Evolutionary conservation across 257 asterid genomes (phyloP).

Genomic region (Nicotiana attenuata): DNA sequence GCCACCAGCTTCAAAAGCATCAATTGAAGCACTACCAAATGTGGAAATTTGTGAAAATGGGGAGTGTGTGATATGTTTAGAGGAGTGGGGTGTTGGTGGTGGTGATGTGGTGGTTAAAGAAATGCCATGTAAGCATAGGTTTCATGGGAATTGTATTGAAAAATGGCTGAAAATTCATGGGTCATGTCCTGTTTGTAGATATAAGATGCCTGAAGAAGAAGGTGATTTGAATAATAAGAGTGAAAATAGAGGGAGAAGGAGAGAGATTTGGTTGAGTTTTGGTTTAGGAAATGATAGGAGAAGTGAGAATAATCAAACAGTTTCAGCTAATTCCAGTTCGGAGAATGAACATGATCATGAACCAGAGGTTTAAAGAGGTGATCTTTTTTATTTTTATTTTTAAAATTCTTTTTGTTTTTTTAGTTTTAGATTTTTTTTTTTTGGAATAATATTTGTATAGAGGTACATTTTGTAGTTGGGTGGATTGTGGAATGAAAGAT

Average conservation of each 20-base stretch:
- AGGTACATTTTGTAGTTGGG: background rate
- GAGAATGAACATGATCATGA: background rate
- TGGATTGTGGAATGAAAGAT: background rate
- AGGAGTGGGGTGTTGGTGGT: conserved; percentile 45
- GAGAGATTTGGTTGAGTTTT: conserved; percentile 50
- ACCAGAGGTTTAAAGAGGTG: background rate
- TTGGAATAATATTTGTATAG: background rate
- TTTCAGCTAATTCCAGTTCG: background rate
- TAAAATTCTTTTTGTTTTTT: background rate
- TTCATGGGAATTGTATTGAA: conserved; percentile 53
- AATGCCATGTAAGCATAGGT: conserved; percentile 75
- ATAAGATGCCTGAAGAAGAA: conserved; percentile 63
- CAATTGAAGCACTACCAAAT: conserved; percentile 49
- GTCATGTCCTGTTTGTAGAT: conserved; percentile 75
- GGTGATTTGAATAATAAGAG: conserved; percentile 22
- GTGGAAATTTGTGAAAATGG: conserved; percentile 32
- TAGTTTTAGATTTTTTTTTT: background rate
- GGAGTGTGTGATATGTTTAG: conserved; percentile 65
- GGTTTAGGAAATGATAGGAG: conserved; percentile 21
- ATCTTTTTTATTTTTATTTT: background rate
- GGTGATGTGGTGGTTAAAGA: conserved; percentile 28
- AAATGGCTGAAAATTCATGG: conserved; percentile 72
- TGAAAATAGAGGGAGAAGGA: conserved; percentile 30
- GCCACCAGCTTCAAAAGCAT: conserved; percentile 69
- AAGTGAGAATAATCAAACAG: background rate